Conservation (phyloP, 805 yeast genomes). For the Starmerella lactis-condensi region DNA sequence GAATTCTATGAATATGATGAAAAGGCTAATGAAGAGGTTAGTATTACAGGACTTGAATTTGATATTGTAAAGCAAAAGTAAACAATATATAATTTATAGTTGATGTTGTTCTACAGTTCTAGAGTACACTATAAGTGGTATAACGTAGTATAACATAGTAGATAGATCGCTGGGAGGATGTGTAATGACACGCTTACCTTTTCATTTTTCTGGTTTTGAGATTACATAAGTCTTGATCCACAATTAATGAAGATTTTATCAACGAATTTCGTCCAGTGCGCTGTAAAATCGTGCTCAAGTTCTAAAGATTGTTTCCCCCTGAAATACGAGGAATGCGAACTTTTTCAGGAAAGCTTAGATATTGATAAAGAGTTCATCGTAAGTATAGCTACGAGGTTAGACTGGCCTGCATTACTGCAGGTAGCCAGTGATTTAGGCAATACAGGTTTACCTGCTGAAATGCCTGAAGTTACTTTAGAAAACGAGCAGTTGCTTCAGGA, state of each 20-base stretch:
- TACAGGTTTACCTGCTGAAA: constrained; percentile 24
- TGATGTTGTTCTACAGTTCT: background rate
- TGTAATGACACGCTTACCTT: background rate
- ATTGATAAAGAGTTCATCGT: constrained; percentile 63
- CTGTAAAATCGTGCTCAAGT: constrained; percentile 61
- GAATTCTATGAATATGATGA: constrained; percentile 97
- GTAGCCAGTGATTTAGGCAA: constrained; percentile 67
- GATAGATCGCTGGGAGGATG: background rate
- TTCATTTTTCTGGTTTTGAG: no score
- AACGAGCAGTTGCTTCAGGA: constrained; percentile 43
- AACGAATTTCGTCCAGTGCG: constrained; percentile 91
- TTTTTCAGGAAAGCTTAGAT: constrained; percentile 61
- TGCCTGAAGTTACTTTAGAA: constrained; percentile 24
- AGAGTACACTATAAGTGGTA: no score
- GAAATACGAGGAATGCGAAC: constrained; percentile 44
- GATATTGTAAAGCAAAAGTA: constrained; percentile 27
- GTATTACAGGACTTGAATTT: constrained; percentile 59
- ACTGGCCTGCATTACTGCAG: constrained; percentile 67
- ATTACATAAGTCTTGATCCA: no score
- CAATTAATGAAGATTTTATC: constrained; percentile 90
- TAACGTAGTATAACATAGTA: no score
- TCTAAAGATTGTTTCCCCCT: constrained; percentile 69
- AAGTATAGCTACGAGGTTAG: constrained; percentile 60
- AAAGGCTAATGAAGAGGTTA: constrained; percentile 57
- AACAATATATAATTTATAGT: background rate